A percentile compares a stretch with the other conserved stretches of the same genome.
Evolutionary conservation across 345 rosid species (phyloP).

Genomic region (Salix brachista): DNA sequence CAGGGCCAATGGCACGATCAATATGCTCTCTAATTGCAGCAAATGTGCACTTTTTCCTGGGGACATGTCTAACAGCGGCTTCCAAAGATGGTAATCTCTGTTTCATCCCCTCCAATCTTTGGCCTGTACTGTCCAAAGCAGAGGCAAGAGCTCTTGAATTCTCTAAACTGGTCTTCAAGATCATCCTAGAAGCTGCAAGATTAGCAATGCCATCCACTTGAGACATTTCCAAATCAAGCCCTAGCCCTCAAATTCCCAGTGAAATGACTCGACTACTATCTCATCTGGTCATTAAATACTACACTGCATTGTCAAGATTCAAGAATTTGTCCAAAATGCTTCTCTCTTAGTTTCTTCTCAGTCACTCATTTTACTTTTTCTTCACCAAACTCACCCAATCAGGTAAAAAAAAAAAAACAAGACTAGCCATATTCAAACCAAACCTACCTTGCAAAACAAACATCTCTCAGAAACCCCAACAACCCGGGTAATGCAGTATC

Average conservation of each 20-base stretch:
- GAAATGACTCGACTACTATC: neutral
- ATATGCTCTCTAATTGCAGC: slow-evolving; percentile 46
- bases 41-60: slow-evolving; percentile 32
- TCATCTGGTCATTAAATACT: neutral
- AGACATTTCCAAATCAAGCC: slow-evolving; percentile 27
- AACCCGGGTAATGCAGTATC: slow-evolving; percentile 14
- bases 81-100: slow-evolving; percentile 39
- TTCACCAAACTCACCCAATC: slow-evolving; percentile 42
- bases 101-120: slow-evolving; percentile 36
- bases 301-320: neutral
- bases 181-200: slow-evolving; percentile 41
- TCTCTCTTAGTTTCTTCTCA: slow-evolving; percentile 2
- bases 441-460: slow-evolving; percentile 56
- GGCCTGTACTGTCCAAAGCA: slow-evolving; percentile 37
- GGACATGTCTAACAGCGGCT: slow-evolving; percentile 28
- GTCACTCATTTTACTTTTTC: slow-evolving; percentile 25
- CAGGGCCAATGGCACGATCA: slow-evolving; percentile 50
- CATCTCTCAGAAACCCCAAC: slow-evolving; percentile 26
- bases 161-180: slow-evolving; percentile 51
- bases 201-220: slow-evolving; percentile 31
- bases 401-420: slow-evolving; percentile 14
- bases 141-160: slow-evolving; percentile 49
- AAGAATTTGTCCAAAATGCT: neutral
- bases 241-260: neutral
- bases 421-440: slow-evolving; percentile 50